phyloP scores from a whole-genome alignment of 2,329 filamentous ascomycete genomes.

The Fusarium sp. region DNA sequence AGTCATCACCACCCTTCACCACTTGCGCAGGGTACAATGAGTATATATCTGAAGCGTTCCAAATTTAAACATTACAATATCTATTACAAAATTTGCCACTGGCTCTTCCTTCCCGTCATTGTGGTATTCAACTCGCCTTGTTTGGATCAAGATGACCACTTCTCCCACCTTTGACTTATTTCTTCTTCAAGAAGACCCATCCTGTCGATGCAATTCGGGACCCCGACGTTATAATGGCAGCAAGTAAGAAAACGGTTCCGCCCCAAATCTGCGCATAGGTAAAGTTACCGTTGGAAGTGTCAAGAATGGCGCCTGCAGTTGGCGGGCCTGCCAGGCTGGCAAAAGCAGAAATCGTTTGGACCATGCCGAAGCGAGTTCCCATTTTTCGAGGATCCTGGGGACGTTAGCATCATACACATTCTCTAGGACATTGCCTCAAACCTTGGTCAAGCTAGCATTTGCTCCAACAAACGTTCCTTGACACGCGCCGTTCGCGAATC shows the following conservation, averaged over 20 bases:
- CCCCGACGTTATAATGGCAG: conserved; percentile 48
- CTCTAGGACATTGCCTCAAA: neutral
- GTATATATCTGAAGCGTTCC: neutral
- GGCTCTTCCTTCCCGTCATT: neutral
- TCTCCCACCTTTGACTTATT: neutral
- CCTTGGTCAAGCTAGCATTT: conserved; percentile 53
- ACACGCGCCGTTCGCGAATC: conserved; percentile 44
- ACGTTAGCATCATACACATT: neutral
- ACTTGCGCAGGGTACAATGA: conserved; percentile 22
- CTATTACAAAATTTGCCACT: neutral
- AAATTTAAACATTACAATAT: conserved; percentile 31
- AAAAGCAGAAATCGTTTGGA: conserved; percentile 55
- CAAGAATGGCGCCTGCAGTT: conserved; percentile 48
- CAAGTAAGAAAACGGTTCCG: conserved; percentile 54
- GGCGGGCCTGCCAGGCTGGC: conserved; percentile 57
- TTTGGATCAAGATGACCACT: neutral
- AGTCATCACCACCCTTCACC: conserved; percentile 49
- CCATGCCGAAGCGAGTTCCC: conserved; percentile 58
- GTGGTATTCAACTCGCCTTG: neutral
- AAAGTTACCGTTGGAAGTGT: conserved; percentile 47
- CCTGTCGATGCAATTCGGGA: conserved; percentile 53
- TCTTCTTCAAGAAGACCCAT: conserved; percentile 52
- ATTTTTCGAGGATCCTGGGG: conserved; percentile 52
- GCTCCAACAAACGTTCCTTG: conserved; percentile 51
- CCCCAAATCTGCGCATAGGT: conserved; percentile 61